phyloP scores from a whole-genome alignment of 495 filamentous ascomycete species.

The Extremus antarcticus region DNA sequence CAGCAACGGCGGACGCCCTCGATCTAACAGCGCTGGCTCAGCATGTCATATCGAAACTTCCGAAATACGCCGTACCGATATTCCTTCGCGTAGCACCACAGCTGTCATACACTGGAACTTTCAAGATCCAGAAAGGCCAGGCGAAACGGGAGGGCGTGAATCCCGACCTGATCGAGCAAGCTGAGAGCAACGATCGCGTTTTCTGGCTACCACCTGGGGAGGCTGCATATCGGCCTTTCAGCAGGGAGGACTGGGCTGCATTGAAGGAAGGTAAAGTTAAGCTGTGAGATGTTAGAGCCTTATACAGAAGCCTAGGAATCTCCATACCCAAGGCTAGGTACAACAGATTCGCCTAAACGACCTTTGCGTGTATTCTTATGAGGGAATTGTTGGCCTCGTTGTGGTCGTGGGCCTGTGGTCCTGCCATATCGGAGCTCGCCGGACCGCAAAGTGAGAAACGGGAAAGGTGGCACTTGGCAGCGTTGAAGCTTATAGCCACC shows the following conservation, averaged over 20 bases:
- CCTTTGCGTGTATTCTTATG: too few relatives aligned
- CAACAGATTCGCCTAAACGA: too few relatives aligned
- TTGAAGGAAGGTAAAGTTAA: constrained; percentile 22
- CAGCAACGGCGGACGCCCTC: constrained; percentile 4
- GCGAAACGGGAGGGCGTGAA: constrained; percentile 21
- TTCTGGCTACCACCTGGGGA: constrained; percentile 24
- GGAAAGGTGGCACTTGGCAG: too few relatives aligned
- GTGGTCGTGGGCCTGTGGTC: too few relatives aligned
- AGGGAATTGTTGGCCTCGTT: too few relatives aligned
- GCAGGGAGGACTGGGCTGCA: constrained; percentile 22
- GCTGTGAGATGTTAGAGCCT: too few relatives aligned
- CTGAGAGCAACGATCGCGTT: constrained; percentile 19
- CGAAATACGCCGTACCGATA: constrained; percentile 28
- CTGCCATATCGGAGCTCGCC: too few relatives aligned
- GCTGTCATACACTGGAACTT: constrained; percentile 23
- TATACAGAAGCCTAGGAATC: too few relatives aligned
- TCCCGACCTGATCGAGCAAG: constrained; percentile 31
- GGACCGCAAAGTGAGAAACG: too few relatives aligned
- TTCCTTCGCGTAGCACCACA: constrained; percentile 25
- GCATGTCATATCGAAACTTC: constrained; percentile 22
- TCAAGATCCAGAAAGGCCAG: constrained; percentile 22
- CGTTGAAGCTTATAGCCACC: too few relatives aligned
- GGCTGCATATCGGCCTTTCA: constrained; percentile 23
- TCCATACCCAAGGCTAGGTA: too few relatives aligned
- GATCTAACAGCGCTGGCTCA: constrained; percentile 18